Conservation (phyloP, 805 yeast genomes). For the Starmerella ratchasimensis region DNA sequence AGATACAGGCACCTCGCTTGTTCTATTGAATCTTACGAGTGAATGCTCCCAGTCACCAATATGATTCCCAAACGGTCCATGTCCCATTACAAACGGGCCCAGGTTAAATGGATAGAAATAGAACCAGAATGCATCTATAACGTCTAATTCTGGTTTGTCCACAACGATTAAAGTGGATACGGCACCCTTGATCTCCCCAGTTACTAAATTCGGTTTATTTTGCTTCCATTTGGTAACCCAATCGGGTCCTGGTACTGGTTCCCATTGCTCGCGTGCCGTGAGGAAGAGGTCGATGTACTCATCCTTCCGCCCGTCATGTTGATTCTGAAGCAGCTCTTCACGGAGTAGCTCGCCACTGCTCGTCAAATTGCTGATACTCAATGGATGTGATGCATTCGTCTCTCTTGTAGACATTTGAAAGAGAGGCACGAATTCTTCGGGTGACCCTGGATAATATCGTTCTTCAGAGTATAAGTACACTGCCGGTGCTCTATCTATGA, state of each 20-base stretch:
- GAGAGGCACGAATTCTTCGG: constrained; percentile 51
- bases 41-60: constrained; percentile 98
- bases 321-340: no score
- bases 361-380: no score
- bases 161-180: constrained; percentile 74
- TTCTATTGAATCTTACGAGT: constrained; percentile 54
- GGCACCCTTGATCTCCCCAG: constrained; percentile 59
- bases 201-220: constrained; percentile 54
- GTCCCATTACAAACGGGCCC: constrained; percentile 96
- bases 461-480: constrained; percentile 87
- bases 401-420: constrained; percentile 44
- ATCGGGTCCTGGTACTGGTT: constrained; percentile 37
- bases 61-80: constrained; percentile 94
- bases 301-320: no score
- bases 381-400: constrained; percentile 28
- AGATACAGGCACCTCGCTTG: constrained; percentile 58
- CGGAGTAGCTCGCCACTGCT: no score
- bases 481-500: constrained; percentile 39
- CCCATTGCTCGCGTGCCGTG: constrained; percentile 59
- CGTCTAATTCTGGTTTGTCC: constrained; percentile 61
- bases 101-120: constrained; percentile 85
- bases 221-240: constrained; percentile 63
- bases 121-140: constrained; percentile 95
- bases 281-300: constrained; percentile 33
- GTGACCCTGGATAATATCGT: constrained; percentile 68